These are phyloP conservation scores for Meripilus lineatus DNA, from an alignment of 1,284 basidiomycete species.

Conservation along the genomic window DNA sequence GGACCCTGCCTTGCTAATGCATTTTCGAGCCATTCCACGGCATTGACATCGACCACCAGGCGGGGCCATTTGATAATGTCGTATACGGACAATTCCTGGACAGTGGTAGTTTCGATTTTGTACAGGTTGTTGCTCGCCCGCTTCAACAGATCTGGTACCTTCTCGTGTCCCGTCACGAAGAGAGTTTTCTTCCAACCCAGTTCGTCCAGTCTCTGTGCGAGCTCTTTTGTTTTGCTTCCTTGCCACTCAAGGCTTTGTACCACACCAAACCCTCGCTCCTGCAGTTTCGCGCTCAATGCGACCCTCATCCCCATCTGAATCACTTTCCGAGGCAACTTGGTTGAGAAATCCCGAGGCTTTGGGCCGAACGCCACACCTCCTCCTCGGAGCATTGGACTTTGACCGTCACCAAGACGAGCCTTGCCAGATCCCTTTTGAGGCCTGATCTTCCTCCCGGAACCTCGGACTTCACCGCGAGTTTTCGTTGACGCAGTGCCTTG, in stretches of 20 bases:
- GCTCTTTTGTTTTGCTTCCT: slow-evolving; percentile 58
- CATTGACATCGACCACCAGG: slow-evolving; percentile 65
- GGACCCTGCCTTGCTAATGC: slow-evolving; percentile 53
- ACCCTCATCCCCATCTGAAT: slow-evolving; percentile 91
- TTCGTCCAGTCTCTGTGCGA: slow-evolving; percentile 52
- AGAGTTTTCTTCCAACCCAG: slow-evolving; percentile 66
- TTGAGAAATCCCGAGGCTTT: slow-evolving; percentile 87
- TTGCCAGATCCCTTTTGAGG: slow-evolving; percentile 90
- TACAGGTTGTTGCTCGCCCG: slow-evolving; percentile 62
- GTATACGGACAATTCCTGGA: slow-evolving; percentile 70
- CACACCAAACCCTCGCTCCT: slow-evolving; percentile 70
- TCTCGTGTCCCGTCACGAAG: slow-evolving; percentile 64
- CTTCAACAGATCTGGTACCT: slow-evolving; percentile 48
- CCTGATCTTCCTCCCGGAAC: slow-evolving; percentile 84
- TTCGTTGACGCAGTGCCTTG: slow-evolving; percentile 92
- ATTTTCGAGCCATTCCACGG: slow-evolving; percentile 65
- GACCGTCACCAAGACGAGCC: slow-evolving; percentile 86
- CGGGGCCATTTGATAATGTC: slow-evolving; percentile 75
- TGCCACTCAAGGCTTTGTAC: slow-evolving; percentile 73
- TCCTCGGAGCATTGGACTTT: slow-evolving; percentile 87
- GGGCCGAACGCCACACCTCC: slow-evolving; percentile 92
- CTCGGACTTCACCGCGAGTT: slow-evolving; percentile 85
- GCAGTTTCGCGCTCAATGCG: slow-evolving; percentile 78
- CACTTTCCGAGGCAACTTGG: slow-evolving; percentile 86
- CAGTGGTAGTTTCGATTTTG: slow-evolving; percentile 55